Percentiles rank a stretch among this genome's conserved stretches.
These are phyloP conservation scores for Harrya chromipes DNA, from an alignment of 768 basidiomycete species.

Conservation along the genomic window DNA sequence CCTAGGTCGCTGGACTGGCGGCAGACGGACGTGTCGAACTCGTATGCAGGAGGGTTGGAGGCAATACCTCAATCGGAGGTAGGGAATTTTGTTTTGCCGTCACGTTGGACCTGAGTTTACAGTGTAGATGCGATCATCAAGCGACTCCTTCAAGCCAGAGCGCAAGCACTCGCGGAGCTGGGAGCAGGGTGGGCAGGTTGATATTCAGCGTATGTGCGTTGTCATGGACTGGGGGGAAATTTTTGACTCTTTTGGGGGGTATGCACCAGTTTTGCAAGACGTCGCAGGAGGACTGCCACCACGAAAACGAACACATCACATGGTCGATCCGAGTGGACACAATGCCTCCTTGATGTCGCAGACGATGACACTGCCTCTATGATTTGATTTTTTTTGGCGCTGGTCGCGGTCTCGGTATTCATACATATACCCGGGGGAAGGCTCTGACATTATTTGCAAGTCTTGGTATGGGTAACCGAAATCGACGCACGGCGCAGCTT, in stretches of 20 bases:
- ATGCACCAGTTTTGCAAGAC: constrained; percentile 38
- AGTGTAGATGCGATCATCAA: constrained; percentile 36
- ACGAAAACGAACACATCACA: constrained; percentile 64
- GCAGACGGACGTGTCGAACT: constrained; percentile 31
- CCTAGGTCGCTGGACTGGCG: constrained; percentile 34
- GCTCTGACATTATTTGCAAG: constrained; percentile 11
- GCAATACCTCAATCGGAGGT: constrained; percentile 35
- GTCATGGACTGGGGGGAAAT: constrained; percentile 8
- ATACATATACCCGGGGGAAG: constrained; percentile 14
- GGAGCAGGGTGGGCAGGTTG: constrained; percentile 47
- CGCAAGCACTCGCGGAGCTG: constrained; percentile 64
- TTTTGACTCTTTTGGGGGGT: constrained; percentile 7
- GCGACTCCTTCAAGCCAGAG: constrained; percentile 37
- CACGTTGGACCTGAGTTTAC: constrained; percentile 30
- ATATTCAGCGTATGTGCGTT: constrained; percentile 27
- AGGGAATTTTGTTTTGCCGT: constrained; percentile 12
- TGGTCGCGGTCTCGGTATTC: constrained; percentile 21
- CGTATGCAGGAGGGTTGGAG: constrained; percentile 28
- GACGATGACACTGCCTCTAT: constrained; percentile 55
- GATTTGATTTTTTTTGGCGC: constrained; percentile 22
- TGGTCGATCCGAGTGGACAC: constrained; percentile 54
- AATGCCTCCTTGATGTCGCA: constrained; percentile 52
- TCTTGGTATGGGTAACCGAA: constrained; percentile 9
- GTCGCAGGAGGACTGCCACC: constrained; percentile 48
- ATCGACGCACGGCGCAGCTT: constrained; percentile 10